phyloP scores from a whole-genome alignment of 164 flowering plant species.

The Kingdonia uniflora region DNA sequence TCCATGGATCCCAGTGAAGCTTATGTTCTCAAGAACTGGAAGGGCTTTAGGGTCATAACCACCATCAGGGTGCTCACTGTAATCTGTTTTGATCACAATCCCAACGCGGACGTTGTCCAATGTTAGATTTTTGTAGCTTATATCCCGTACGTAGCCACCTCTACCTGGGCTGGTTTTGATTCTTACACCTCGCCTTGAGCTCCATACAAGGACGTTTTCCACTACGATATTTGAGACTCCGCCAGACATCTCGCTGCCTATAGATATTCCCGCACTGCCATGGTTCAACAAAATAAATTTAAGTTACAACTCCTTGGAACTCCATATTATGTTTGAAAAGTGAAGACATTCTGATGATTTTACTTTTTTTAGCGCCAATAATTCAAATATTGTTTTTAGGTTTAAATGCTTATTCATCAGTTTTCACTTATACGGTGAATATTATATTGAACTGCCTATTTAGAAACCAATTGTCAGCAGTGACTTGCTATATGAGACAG shows the following conservation, averaged over 20 bases:
- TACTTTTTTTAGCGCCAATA: no score
- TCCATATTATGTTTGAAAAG: no score
- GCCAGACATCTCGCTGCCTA: slow-evolving; percentile 99
- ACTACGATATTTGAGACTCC: slow-evolving; percentile 82
- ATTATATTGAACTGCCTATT: no score
- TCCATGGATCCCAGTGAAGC: slow-evolving; percentile 65
- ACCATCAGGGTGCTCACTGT: slow-evolving; percentile 87
- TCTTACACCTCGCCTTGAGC: slow-evolving; percentile 75
- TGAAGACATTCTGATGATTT: no score
- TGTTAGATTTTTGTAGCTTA: slow-evolving; percentile 62
- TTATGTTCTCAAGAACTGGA: slow-evolving; percentile 54
- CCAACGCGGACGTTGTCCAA: slow-evolving; percentile 80
- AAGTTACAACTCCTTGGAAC: neutral
- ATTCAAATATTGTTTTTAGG: no score
- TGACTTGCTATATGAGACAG: no score
- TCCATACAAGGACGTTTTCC: slow-evolving; percentile 71
- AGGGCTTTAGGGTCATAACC: slow-evolving; percentile 61
- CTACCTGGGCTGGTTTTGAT: slow-evolving; percentile 91
- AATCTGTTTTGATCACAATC: slow-evolving; percentile 81
- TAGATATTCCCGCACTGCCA: slow-evolving; percentile 89
- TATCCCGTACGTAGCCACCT: slow-evolving; percentile 77
- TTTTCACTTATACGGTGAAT: no score
- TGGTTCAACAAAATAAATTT: neutral
- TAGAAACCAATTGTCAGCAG: no score
- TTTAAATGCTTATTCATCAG: no score